Evolutionary conservation across 441 rosid species (phyloP).

Genomic region (Gossypium armourianum): DNA sequence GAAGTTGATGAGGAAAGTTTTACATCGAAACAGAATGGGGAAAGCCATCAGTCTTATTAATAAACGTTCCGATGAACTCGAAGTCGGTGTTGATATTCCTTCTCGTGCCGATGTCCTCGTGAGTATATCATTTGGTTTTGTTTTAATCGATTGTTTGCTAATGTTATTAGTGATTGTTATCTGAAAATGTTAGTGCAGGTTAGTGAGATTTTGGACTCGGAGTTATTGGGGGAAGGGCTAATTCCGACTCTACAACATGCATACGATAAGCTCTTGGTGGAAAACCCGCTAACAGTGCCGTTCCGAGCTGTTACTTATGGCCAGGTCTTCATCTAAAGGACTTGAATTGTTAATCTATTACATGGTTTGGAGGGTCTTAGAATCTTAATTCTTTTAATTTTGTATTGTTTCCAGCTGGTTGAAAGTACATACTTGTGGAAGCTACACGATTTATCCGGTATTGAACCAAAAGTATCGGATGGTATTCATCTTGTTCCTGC

Average conservation of each 20-base stretch:
- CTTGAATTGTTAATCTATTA: not conserved
- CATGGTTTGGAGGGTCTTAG: not conserved
- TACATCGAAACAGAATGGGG: constrained; percentile 57
- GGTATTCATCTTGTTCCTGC: constrained; percentile 56
- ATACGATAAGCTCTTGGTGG: constrained; percentile 65
- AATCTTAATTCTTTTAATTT: constrained; percentile 12
- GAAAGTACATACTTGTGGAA: constrained; percentile 61
- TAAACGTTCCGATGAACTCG: constrained; percentile 73
- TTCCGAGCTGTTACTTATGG: constrained; percentile 73
- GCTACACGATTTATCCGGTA: constrained; percentile 50
- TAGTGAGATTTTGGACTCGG: constrained; percentile 88
- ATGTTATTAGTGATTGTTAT: not conserved
- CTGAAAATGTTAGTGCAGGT: constrained; percentile 39
- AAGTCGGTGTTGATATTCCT: constrained; percentile 52
- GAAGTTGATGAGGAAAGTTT: constrained; percentile 74
- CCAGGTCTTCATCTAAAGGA: constrained; percentile 43
- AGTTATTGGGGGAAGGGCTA: constrained; percentile 86
- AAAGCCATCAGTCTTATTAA: constrained; percentile 44
- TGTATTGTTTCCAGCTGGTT: constrained; percentile 42
- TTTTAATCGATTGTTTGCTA: not conserved
- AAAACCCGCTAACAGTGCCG: constrained; percentile 71
- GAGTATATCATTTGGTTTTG: constrained; percentile 28
- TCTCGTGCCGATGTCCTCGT: constrained; percentile 78
- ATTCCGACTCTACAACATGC: constrained; percentile 92
- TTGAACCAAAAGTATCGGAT: constrained; percentile 43